Base-by-base conservation (phyloP, 768 basidiomycete genomes). In the Termitomyces sp. region DNA sequence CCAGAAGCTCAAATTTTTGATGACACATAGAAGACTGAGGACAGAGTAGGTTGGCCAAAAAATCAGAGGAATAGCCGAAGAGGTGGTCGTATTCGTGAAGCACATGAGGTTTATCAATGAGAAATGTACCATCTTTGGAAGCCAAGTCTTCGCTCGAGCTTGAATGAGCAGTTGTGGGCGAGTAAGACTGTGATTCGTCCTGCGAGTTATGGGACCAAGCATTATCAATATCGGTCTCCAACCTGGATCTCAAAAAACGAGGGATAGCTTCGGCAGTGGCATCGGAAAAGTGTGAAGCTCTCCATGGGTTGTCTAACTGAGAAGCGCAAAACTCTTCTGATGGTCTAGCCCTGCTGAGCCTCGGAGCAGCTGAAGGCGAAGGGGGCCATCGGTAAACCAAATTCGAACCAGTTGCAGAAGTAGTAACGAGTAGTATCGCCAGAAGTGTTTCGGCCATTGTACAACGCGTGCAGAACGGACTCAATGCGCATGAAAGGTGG, bases 1-100 rank as follows among this genome's bases (percentile, higher is more conserved):
- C 88, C 42, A 92, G 73, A 32, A 99, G 81, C 69, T 96, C 94
- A 67, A 97, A 98, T 66, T 92, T 92, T 70, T 93, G 91, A 71
- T 99, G 93, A 65, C 94, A 97, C 70, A 94, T 84, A 14, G 85
- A 79, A 32, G 77, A 73, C 46, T 85, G 80, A 0, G 96, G 94
- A 58, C 88, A 90, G 3, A 98, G 78, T 62, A 96, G 74, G 45
- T 80, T 81, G 26, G 92, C 90, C 32, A 98, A 78, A 66, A 93
- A 90, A 58, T 90, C 87, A 6, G 88, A 75, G 4, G 88, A 81
- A 70, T 90, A 95, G 3, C 88, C 89, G 49, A 98, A 80, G n/a
- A 92, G 73, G 59, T 75, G 72, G 64, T 87, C 83, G 64, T 89
- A 88, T 60, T 86, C 83, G 56, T 77, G 71, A 14, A 67, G 64